Base-by-base conservation (phyloP, 192 early-diverging fungal species). In the Cetraspora pellucida region DNA sequence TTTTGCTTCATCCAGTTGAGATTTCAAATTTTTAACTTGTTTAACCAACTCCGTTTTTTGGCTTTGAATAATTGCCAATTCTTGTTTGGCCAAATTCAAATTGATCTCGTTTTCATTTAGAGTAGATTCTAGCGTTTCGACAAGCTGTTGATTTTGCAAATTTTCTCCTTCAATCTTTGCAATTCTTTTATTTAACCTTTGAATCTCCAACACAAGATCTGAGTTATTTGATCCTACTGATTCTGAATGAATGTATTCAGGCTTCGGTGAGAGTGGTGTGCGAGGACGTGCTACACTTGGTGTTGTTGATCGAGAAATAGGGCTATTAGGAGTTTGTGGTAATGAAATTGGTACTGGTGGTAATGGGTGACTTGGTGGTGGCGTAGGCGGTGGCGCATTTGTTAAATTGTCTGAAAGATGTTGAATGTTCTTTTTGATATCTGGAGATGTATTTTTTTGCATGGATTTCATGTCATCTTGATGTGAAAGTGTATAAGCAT, bases 81-180 rank as follows among this genome's bases (percentile, higher is more conserved):
- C 82, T 10, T 80, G 75, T n/a, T 78, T 82, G 10, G 79, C 77
- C n/a, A 72, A 71, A 66, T 78, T 77, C 19, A 85, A 64, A 2
- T 72, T 76, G 1, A 66, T 77, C 60, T 89, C 87, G 5, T 84
- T 79, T 30, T 84, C 82, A 2, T 80, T 79, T 2, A 89, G 60
- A 8, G 85, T 78, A 13, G 78, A 49, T 65, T 89, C 86, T n/a
- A 89, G 67, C 1, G 77, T 68, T 16, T 78, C 64, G 10, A 81
- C 58, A 28, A 58, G 19, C 60, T 83, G 80, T 49, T 79, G 74
- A 49, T 79, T 77, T 43, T 81, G 77, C 71, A 81, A 77, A 16
- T 72, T 67, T 28, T 83, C 79, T 54, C 77, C 82, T 37, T 81
- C 76, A 47, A 81, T 79, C 45, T 81, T 73, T 1, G 80, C 80